A percentile compares a stretch with the other conserved stretches of the same genome.
Evolutionary conservation across 129 eudicot genomes (phyloP).

Genomic region (Lactuca sativa): DNA sequence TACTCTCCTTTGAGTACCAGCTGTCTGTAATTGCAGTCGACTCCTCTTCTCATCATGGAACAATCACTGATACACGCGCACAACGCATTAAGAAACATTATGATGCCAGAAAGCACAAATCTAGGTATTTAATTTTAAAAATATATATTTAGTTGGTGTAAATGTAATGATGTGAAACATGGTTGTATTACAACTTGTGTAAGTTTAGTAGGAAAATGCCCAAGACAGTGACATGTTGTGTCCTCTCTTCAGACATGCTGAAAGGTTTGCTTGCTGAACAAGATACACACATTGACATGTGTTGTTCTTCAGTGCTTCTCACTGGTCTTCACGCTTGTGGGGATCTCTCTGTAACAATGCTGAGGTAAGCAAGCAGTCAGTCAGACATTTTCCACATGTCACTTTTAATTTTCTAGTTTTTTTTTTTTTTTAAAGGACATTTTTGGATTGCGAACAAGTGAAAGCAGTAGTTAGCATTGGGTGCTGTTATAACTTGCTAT

Average conservation of each 20-base stretch:
- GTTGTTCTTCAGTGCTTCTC: conserved; percentile 51
- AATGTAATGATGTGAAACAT: background rate
- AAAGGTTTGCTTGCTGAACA: conserved; percentile 38
- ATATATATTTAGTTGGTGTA: no score
- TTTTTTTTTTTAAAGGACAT: conserved; percentile 44
- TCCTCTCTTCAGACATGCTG: conserved; percentile 66
- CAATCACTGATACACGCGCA: conserved; percentile 73
- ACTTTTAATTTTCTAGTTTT: background rate
- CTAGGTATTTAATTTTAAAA: conserved; percentile 40
- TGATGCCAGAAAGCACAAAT: conserved; percentile 61
- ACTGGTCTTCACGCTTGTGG: conserved; percentile 99
- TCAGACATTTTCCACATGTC: conserved; percentile 3
- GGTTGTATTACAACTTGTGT: conserved; percentile 17
- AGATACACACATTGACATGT: background rate
- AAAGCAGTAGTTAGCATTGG: conserved; percentile 85
- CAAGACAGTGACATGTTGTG: conserved; percentile 70
- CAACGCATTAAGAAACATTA: conserved; percentile 82
- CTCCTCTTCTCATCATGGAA: conserved; percentile 89
- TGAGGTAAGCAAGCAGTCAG: conserved; percentile 46
- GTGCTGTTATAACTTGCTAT: conserved; percentile 87
- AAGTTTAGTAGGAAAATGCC: conserved; percentile 65
- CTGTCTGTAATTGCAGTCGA: conserved; percentile 85
- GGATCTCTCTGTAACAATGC: conserved; percentile 92
- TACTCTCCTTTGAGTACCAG: conserved; percentile 77
- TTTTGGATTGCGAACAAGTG: conserved; percentile 64